Evolutionary conservation across 1,284 basidiomycete species (phyloP).

Genomic region (Tilletia indica): DNA sequence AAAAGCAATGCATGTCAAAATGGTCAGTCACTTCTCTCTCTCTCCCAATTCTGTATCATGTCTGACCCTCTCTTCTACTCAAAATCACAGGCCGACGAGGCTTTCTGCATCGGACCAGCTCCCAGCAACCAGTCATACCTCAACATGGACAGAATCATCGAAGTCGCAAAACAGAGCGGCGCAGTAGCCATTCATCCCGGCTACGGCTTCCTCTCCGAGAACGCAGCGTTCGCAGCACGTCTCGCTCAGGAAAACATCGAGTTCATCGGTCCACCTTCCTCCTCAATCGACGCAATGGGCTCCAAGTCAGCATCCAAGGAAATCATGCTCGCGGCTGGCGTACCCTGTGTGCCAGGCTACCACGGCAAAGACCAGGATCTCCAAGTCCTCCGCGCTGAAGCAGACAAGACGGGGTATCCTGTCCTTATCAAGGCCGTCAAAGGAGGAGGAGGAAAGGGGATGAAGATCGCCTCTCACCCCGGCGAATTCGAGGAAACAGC

Average conservation of each 20-base stretch:
- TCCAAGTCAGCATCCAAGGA: constrained; percentile 70
- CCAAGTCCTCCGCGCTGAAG: constrained; percentile 65
- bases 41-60: constrained; percentile 52
- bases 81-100: constrained; percentile 75
- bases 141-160: constrained; percentile 81
- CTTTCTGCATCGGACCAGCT: constrained; percentile 87
- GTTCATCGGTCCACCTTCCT: constrained; percentile 56
- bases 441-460: constrained; percentile 58
- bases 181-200: constrained; percentile 71
- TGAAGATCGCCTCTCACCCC: constrained; percentile 59
- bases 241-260: constrained; percentile 40
- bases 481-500: constrained; percentile 74
- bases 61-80: constrained; percentile 58
- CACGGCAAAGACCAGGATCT: constrained; percentile 74
- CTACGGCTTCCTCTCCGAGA: constrained; percentile 79
- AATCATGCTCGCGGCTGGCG: constrained; percentile 84
- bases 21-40: neutral
- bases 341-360: constrained; percentile 90
- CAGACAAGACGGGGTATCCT: constrained; percentile 59
- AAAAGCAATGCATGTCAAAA: constrained; percentile 68
- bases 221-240: constrained; percentile 36
- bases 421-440: constrained; percentile 58
- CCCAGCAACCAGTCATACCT: constrained; percentile 84
- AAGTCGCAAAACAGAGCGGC: constrained; percentile 73
- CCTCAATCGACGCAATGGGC: constrained; percentile 69